These are phyloP conservation scores for Penicillium coffeae DNA, from an alignment of 495 filamentous ascomycete species.

Conservation along the genomic window DNA sequence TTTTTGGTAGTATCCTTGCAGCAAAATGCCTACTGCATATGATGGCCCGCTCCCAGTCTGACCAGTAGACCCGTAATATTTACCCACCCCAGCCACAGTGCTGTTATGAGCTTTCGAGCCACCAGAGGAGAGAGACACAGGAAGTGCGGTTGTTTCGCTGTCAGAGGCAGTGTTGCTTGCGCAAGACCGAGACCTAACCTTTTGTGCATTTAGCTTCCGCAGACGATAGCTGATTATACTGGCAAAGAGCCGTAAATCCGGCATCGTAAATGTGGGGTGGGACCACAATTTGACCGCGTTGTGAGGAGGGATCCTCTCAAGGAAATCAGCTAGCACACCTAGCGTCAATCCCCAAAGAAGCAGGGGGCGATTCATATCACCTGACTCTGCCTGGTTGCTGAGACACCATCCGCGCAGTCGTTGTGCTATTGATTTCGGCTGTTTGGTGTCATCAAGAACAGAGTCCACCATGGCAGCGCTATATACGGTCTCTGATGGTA, in stretches of 20 bases:
- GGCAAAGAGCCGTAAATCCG: slow-evolving; percentile 58
- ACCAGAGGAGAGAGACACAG: slow-evolving; percentile 19
- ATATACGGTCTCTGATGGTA: slow-evolving; percentile 59
- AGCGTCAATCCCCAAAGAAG: slow-evolving; percentile 75
- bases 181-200: slow-evolving; percentile 35
- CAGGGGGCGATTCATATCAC: slow-evolving; percentile 43
- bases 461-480: slow-evolving; percentile 48
- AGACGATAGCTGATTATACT: slow-evolving; percentile 59
- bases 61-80: slow-evolving; percentile 37
- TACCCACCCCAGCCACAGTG: slow-evolving; percentile 46
- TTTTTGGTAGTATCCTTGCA: slow-evolving; percentile 67
- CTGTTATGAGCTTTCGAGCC: slow-evolving; percentile 22
- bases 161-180: slow-evolving; percentile 43
- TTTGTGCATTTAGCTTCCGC: slow-evolving; percentile 50
- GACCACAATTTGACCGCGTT: slow-evolving; percentile 61
- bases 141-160: slow-evolving; percentile 37
- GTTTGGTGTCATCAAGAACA: slow-evolving; percentile 27
- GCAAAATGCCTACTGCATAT: slow-evolving; percentile 57
- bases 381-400: slow-evolving; percentile 30
- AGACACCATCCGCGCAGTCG: slow-evolving; percentile 29
- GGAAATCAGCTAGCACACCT: slow-evolving; percentile 67
- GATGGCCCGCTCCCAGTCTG: slow-evolving; percentile 23
- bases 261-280: slow-evolving; percentile 69
- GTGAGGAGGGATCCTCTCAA: slow-evolving; percentile 64
- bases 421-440: slow-evolving; percentile 17